These are phyloP conservation scores for Naumovozyma castellii DNA, from an alignment of 805 yeast genomes.

Conservation along the genomic window DNA sequence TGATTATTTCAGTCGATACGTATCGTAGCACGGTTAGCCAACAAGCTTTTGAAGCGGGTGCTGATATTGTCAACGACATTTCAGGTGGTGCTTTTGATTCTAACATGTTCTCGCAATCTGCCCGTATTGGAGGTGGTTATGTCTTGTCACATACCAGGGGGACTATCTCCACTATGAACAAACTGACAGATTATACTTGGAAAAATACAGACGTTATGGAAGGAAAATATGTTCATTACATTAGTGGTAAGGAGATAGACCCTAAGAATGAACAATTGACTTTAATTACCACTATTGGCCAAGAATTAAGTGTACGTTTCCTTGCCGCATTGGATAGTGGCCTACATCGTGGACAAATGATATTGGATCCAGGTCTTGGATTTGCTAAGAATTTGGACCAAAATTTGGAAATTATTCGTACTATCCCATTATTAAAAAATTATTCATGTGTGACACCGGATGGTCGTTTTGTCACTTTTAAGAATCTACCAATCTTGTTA, in stretches of 20 bases:
- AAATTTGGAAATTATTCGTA: constrained; percentile 55
- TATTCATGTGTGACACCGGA: constrained; percentile 30
- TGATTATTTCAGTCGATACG: constrained; percentile 78
- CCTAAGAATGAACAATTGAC: constrained; percentile 16
- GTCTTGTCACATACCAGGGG: constrained; percentile 83
- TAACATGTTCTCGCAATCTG: constrained; percentile 55
- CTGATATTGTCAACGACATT: constrained; percentile 86
- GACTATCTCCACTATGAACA: constrained; percentile 60
- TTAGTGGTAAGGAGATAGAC: constrained; percentile 11
- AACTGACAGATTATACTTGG: constrained; percentile 41
- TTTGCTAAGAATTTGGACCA: constrained; percentile 79
- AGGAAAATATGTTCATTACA: constrained; percentile 8
- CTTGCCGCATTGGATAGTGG: constrained; percentile 51
- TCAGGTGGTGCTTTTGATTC: constrained; percentile 70
- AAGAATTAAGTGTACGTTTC: constrained; percentile 54
- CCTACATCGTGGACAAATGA: constrained; percentile 79
- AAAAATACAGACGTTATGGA: constrained; percentile 1
- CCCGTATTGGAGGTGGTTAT: constrained; percentile 58
- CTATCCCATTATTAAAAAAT: constrained; percentile 37
- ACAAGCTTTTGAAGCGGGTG: constrained; percentile 62
- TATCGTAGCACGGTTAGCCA: constrained; percentile 70
- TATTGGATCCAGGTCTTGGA: constrained; percentile 92
- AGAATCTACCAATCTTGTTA: constrained; percentile 52
- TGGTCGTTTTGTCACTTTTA: constrained; percentile 22
- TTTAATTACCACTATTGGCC: constrained; percentile 47